A percentile compares a stretch with the other conserved stretches of the same genome.
Conservation (phyloP, 495 filamentous ascomycete species). For the Cryomyces minteri region DNA sequence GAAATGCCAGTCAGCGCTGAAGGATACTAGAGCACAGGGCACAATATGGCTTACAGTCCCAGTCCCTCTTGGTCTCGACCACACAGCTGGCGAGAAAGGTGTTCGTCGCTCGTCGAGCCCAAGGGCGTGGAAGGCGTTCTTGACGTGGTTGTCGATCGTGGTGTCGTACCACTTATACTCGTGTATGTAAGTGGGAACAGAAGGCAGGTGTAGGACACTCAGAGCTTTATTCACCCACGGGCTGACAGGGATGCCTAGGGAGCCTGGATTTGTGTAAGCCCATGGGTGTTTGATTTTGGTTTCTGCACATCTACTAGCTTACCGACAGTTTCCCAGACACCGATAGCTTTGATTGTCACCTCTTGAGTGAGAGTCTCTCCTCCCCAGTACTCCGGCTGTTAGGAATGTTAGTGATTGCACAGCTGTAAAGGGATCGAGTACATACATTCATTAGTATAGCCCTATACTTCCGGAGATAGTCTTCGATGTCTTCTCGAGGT, state of each 20-base stretch:
- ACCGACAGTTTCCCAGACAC: slow-evolving; percentile 23
- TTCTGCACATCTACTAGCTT: neutral
- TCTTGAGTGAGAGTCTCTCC: slow-evolving; percentile 5
- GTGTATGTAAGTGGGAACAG: neutral
- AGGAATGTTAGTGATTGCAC: too few relatives aligned
- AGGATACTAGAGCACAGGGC: neutral
- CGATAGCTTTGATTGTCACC: slow-evolving; percentile 21
- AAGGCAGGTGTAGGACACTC: too few relatives aligned
- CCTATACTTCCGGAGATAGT: too few relatives aligned
- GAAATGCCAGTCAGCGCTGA: slow-evolving; percentile 9
- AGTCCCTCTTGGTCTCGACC: slow-evolving; percentile 29
- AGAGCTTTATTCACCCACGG: neutral
- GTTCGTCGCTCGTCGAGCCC: slow-evolving; percentile 49
- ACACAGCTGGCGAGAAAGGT: slow-evolving; percentile 46
- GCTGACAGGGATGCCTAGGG: neutral
- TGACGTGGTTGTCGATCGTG: slow-evolving; percentile 32
- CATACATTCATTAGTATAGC: too few relatives aligned
- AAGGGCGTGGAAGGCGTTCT: slow-evolving; percentile 55
- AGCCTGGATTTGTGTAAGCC: neutral
- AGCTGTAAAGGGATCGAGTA: too few relatives aligned
- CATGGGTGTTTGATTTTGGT: too few relatives aligned
- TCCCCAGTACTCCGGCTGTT: too few relatives aligned
- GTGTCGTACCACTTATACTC: slow-evolving; percentile 36
- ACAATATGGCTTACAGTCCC: slow-evolving; percentile 6
- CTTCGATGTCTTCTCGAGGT: too few relatives aligned